A percentile compares a stretch with the other conserved stretches of the same genome.
Conservation (phyloP, 257 asterid species). For the Nicotiana paniculata region DNA sequence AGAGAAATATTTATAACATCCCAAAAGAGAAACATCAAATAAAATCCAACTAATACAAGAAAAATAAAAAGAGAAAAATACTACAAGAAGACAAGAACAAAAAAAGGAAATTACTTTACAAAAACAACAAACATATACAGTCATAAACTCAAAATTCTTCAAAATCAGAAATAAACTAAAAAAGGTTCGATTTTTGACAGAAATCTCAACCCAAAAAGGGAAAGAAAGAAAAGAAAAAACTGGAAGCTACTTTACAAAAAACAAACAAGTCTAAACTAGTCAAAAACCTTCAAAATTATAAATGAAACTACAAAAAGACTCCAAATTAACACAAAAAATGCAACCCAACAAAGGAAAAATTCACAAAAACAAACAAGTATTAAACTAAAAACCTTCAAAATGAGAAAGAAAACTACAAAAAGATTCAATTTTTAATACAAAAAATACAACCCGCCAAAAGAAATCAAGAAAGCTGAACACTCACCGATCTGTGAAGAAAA, state of each 20-base stretch:
- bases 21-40: not conserved
- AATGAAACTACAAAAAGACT: not conserved
- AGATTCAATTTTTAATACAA: not conserved
- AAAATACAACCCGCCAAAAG: not conserved
- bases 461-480: constrained; percentile 5
- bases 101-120: not conserved
- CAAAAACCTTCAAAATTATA: not conserved
- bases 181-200: not conserved
- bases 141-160: not conserved
- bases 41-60: not conserved
- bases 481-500: constrained; percentile 20
- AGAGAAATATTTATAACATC: not conserved
- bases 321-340: not conserved
- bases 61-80: not conserved
- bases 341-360: not conserved
- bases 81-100: not conserved
- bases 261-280: not conserved
- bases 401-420: not conserved
- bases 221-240: not conserved
- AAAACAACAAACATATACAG: not conserved
- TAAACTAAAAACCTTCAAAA: not conserved
- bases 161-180: not conserved
- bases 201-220: not conserved
- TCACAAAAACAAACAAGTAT: not conserved
- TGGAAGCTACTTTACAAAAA: not conserved